Evolutionary conservation across 2,329 filamentous ascomycete species (phyloP), one percentile per base, ranked within the genome.

Genomic region (Macrophomina tecta): DNA sequence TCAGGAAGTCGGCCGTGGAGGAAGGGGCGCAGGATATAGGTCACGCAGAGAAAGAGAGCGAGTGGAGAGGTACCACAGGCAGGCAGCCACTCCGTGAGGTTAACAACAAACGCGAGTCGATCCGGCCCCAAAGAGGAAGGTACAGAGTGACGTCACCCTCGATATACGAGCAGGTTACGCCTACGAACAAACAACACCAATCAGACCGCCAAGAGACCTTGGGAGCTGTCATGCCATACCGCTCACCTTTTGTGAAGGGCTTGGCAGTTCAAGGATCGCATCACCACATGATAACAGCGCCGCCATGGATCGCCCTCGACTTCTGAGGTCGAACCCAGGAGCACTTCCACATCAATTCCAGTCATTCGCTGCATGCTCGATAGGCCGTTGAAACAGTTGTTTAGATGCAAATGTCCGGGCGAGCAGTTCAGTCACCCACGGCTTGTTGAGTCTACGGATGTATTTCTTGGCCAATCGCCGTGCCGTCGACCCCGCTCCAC

Each of bases 141-240:
- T 61, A 38, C 9, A 4, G 12, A 28, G 40, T 61, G 56, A 61
- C 56, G 56, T 61, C 56, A 61, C 56, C 6, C 52, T 40, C 11
- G 28, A 46, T 2, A 61, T 48, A 61, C 56, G 56, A 61, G 56
- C 42, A 23, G 5, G 55, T 58, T 45, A 30, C 55, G 45, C 38
- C 18, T 45, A 23, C 55, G 55, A 58, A 55, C 36, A 8, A 55
- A 55, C 52, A 55, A 55, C 38, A 58, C 55, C 55, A 58, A 58
- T 58, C 55, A 42, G 12, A 12, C 23, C 28, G 55, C 36, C 55
- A 58, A 45, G 38, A 42, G 12, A 12, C 36, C 18, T 42, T 34
- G 30, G 30, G 7, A 9, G n/a, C 32, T 32, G 36, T 55, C 32
- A 55, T 55, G 52, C 52, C 34, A 55, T 55, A 9, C 32, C 34